A percentile compares a stretch with the other conserved stretches of the same genome.
Evolutionary conservation across 345 rosid genomes (phyloP).

Genomic region (Turritis glabra): DNA sequence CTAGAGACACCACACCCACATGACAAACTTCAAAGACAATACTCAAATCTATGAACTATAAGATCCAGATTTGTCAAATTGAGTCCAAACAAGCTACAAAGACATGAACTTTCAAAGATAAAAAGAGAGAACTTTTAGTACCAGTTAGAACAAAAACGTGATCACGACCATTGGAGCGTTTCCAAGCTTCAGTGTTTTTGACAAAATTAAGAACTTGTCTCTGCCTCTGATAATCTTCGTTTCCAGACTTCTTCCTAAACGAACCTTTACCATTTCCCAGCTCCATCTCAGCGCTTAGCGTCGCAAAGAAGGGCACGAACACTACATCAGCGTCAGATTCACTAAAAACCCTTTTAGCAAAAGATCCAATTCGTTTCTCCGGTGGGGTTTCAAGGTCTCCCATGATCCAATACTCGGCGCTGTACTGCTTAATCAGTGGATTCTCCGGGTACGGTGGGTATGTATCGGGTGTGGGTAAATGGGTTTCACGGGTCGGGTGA

Average conservation of each 20-base stretch:
- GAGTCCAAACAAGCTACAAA: background rate
- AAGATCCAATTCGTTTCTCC: constrained; percentile 49
- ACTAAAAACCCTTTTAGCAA: constrained; percentile 61
- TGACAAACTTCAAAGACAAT: background rate
- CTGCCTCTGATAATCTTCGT: constrained; percentile 81
- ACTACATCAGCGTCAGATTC: constrained; percentile 71
- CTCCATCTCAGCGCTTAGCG: constrained; percentile 91
- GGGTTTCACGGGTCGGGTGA: constrained; percentile 42
- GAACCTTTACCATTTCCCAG: constrained; percentile 66
- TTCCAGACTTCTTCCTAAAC: constrained; percentile 69
- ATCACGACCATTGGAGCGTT: constrained; percentile 75
- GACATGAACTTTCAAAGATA: background rate
- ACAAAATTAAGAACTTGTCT: constrained; percentile 62
- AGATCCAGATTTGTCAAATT: constrained; percentile 4
- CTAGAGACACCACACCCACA: constrained; percentile 10
- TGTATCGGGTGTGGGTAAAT: constrained; percentile 24
- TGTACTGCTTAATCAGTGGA: constrained; percentile 91
- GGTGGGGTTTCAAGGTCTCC: constrained; percentile 80
- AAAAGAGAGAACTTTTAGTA: constrained; percentile 20
- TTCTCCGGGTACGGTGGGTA: constrained; percentile 75
- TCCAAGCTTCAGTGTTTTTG: constrained; percentile 72
- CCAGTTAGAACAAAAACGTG: constrained; percentile 95
- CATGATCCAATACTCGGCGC: constrained; percentile 95
- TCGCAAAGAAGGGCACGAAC: constrained; percentile 87
- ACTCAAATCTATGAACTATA: background rate